Evolutionary conservation across 2,329 filamentous ascomycete genomes (phyloP), one percentile per base, ranked within the genome.

Genomic region (Raffaelea arxii): DNA sequence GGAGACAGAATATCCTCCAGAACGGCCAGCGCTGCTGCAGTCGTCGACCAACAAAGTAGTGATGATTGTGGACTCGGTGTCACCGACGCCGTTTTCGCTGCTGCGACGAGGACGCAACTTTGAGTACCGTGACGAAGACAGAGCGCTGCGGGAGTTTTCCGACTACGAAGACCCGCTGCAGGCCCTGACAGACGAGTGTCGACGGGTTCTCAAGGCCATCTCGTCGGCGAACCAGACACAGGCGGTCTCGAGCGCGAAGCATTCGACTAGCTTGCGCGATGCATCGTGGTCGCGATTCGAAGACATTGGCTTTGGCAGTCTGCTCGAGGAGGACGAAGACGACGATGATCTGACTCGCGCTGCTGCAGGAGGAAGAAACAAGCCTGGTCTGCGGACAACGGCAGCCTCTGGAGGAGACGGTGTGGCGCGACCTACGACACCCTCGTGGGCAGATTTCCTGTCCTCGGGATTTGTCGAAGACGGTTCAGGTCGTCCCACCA

Each of bases 401-500:
- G 80, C 88, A 16, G 75, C 77, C 6, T 86, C 86, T 10, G 77
- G 77, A 44, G 74, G 65, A n/a, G 74, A 74, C 38, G 78, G 83
- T 48, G 65, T 84, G 40, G 88, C 78, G 30, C 78, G 92, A 48
- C 92, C 92, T 2, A 97, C 89, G 0, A 98, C 92, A 1, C 92
- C 92, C 1, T 97, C 92, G 0, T 98, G 92, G 92, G 92, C 92
- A 3, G 92, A 98, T 62, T 98, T 98, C 62, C 74, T 98, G 48
- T 95, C 89, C 1, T 88, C 89, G 37, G 92, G 92, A 2, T 98
- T 98, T 58, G 73, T 84, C 21, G 89, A 96, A 54, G 81, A 83
- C 49, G 75, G 74, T n/a, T 68, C 75, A n/a, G 73, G 73, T 52
- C 70, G 74, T 24, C 73, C 76, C 11, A 69, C 79, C 1, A 84